These are phyloP conservation scores for Eucalyptus lansdowneana DNA, from an alignment of 345 rosid genomes.

Conservation along the genomic window DNA sequence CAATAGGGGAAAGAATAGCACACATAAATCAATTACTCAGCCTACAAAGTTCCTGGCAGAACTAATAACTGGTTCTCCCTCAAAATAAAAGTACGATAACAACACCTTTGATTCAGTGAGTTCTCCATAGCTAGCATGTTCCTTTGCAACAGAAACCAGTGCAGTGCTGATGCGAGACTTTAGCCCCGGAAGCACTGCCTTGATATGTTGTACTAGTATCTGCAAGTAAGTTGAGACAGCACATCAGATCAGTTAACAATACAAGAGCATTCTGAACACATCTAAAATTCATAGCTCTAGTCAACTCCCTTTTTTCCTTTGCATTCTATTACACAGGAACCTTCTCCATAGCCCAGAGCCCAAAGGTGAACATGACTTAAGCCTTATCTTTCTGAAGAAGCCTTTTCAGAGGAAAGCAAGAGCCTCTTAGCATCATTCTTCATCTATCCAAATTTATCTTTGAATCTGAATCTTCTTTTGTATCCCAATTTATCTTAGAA, in stretches of 20 bases:
- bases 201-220: slow-evolving; percentile 89
- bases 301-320: background rate
- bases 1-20: background rate
- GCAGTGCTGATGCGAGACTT: slow-evolving; percentile 66
- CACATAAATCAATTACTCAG: background rate
- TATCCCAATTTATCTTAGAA: background rate
- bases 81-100: background rate
- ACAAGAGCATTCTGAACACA: background rate
- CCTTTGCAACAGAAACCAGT: slow-evolving; percentile 75
- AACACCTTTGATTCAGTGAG: slow-evolving; percentile 81
- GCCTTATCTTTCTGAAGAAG: background rate
- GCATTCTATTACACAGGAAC: background rate
- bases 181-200: slow-evolving; percentile 65
- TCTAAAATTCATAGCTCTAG: background rate
- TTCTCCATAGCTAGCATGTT: slow-evolving; percentile 89
- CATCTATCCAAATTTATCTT: background rate
- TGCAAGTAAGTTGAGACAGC: slow-evolving; percentile 3
- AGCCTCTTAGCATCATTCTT: background rate
- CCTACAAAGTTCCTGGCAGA: background rate
- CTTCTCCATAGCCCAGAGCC: background rate
- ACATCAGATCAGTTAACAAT: background rate
- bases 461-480: background rate
- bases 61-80: background rate
- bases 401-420: background rate
- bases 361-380: background rate